These are phyloP conservation scores for Crassisporium funariophilum DNA, from an alignment of 768 basidiomycete genomes.

Conservation along the genomic window DNA sequence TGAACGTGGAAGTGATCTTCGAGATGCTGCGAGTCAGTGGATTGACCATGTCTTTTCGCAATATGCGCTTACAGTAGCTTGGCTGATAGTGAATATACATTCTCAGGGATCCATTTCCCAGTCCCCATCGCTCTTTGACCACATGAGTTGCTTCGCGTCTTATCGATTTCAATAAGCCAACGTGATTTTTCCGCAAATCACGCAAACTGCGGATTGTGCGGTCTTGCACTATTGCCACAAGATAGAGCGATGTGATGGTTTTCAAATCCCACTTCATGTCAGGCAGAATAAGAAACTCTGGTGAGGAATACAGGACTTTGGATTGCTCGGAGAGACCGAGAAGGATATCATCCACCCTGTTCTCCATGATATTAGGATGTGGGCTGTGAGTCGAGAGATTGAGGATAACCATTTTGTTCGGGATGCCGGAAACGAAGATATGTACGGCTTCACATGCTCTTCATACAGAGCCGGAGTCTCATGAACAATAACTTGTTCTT, in stretches of 20 bases:
- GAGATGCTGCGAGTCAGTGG: no score
- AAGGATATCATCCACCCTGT: conserved; percentile 87
- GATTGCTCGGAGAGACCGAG: conserved; percentile 73
- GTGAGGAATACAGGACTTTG: conserved; percentile 65
- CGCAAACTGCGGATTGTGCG: conserved; percentile 68
- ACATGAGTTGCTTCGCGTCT: conserved; percentile 52
- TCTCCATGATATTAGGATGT: neutral
- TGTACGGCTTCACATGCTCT: conserved; percentile 75
- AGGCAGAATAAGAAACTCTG: conserved; percentile 79
- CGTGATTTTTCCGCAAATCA: conserved; percentile 67
- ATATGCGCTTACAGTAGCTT: conserved; percentile 91
- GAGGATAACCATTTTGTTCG: conserved; percentile 76
- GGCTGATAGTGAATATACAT: conserved; percentile 96
- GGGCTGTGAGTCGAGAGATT: neutral
- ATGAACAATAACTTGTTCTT: conserved; percentile 68
- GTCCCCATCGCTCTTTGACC: conserved; percentile 65
- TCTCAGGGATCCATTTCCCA: conserved; percentile 62
- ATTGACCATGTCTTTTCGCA: no score
- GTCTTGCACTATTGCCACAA: conserved; percentile 75
- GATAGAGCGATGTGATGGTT: conserved; percentile 78
- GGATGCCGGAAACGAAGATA: conserved; percentile 68
- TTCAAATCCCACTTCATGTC: conserved; percentile 97
- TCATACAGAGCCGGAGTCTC: conserved; percentile 85
- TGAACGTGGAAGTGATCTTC: conserved; percentile 98
- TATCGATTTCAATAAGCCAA: conserved; percentile 70